Percentiles rank a stretch among this genome's conserved stretches.
Evolutionary conservation across 2,329 filamentous ascomycete genomes (phyloP).

Genomic region (Claviceps citrina): DNA sequence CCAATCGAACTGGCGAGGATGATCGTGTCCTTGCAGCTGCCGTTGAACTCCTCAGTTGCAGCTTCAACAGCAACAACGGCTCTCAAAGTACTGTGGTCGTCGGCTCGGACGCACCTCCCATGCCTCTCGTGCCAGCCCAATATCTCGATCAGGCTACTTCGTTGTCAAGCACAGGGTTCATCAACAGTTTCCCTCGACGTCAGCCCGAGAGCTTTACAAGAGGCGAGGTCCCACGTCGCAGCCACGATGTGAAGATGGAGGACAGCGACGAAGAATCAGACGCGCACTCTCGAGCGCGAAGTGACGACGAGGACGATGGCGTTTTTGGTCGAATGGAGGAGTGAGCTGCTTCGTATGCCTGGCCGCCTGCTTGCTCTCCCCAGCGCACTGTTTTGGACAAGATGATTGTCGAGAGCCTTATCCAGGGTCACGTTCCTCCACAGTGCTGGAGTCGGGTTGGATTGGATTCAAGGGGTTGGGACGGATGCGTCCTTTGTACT

Average conservation of each 20-base stretch:
- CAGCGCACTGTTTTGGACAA: neutral
- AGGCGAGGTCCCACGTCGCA: conserved; percentile 33
- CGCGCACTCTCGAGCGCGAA: conserved; percentile 43
- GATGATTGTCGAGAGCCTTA: conserved; percentile 2
- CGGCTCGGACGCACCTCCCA: conserved; percentile 63
- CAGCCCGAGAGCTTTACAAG: conserved; percentile 52
- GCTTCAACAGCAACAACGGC: conserved; percentile 62
- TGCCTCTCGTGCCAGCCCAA: conserved; percentile 70
- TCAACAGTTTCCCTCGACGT: conserved; percentile 45
- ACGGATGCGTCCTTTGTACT: conserved; percentile 35
- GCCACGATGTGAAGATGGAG: conserved; percentile 52
- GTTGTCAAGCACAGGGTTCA: conserved; percentile 45
- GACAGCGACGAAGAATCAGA: conserved; percentile 55
- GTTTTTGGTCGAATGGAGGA: conserved; percentile 97
- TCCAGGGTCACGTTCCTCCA: conserved; percentile 6
- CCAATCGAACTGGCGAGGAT: conserved; percentile 60
- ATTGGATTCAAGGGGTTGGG: conserved; percentile 17
- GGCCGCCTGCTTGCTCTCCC: neutral
- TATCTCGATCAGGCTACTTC: conserved; percentile 50
- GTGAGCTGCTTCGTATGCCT: conserved; percentile 25
- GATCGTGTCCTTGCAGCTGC: conserved; percentile 81
- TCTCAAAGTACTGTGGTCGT: conserved; percentile 48
- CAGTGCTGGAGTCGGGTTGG: conserved; percentile 20
- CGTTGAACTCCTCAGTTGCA: conserved; percentile 79
- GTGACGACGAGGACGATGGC: conserved; percentile 84